Conservation (phyloP, 805 yeast species). For the Kuraishia cidri region DNA sequence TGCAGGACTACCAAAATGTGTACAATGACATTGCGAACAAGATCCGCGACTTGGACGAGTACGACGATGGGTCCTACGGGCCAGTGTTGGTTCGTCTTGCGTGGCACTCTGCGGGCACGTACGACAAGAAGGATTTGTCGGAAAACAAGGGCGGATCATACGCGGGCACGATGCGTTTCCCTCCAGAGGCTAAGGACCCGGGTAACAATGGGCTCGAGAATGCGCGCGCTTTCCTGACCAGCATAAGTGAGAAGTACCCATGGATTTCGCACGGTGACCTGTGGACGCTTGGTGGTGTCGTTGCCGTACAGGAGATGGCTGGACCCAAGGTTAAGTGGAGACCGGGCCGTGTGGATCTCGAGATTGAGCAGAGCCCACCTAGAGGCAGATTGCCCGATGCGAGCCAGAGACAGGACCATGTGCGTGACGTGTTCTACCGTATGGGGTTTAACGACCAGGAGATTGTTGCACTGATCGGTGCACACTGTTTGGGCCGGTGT, state of each 20-base stretch:
- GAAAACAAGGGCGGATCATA: slow-evolving; percentile 35
- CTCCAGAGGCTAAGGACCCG: slow-evolving; percentile 39
- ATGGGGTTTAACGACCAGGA: slow-evolving; percentile 40
- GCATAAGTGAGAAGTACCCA: slow-evolving; percentile 47
- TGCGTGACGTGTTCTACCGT: slow-evolving; percentile 33
- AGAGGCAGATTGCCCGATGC: slow-evolving; percentile 46
- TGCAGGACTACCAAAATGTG: slow-evolving; percentile 51
- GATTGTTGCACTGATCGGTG: slow-evolving; percentile 36
- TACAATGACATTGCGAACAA: slow-evolving; percentile 67
- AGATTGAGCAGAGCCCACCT: slow-evolving; percentile 26
- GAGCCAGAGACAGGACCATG: slow-evolving; percentile 31
- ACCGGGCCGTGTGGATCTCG: slow-evolving; percentile 35
- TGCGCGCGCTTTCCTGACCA: slow-evolving; percentile 49
- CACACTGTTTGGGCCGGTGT: slow-evolving; percentile 40
- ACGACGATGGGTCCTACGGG: slow-evolving; percentile 54
- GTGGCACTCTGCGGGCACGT: slow-evolving; percentile 44
- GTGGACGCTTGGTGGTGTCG: slow-evolving; percentile 67
- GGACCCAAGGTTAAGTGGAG: slow-evolving; percentile 59
- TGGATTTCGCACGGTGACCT: slow-evolving; percentile 59
- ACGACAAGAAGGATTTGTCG: slow-evolving; percentile 28
- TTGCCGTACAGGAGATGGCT: slow-evolving; percentile 51
- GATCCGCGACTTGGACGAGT: slow-evolving; percentile 44
- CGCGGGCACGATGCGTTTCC: slow-evolving; percentile 46
- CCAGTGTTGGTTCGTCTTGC: slow-evolving; percentile 37
- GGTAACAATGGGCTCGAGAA: slow-evolving; percentile 41